Percentiles rank a stretch among this genome's conserved stretches.
Evolutionary conservation across 202 grass and related monocot species (phyloP).

Genomic region (Cymbopogon flexuosus): DNA sequence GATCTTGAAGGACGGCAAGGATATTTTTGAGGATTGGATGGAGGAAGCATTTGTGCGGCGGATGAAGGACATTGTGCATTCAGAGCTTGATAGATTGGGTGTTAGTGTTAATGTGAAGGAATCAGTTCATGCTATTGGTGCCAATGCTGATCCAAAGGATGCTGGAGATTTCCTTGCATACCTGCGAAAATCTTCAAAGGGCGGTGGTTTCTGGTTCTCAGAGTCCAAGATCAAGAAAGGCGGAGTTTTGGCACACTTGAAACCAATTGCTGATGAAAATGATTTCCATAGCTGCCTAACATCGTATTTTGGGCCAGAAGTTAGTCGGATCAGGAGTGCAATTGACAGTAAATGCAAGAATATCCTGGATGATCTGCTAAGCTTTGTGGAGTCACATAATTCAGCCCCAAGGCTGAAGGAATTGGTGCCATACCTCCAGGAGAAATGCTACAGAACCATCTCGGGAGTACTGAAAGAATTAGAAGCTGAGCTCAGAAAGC

Average conservation of each 20-base stretch:
- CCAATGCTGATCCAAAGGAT: slow-evolving; percentile 49
- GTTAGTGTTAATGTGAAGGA: slow-evolving; percentile 56
- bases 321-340: slow-evolving; percentile 76
- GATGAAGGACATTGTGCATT: slow-evolving; percentile 87
- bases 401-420: slow-evolving; percentile 74
- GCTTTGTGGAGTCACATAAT: slow-evolving; percentile 92
- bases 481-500: slow-evolving; percentile 62
- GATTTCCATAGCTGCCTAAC: slow-evolving; percentile 74
- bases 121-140: slow-evolving; percentile 55
- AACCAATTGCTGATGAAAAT: slow-evolving; percentile 84
- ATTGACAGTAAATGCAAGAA: slow-evolving; percentile 81
- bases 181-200: slow-evolving; percentile 48
- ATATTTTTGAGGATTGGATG: slow-evolving; percentile 84
- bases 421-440: slow-evolving; percentile 82
- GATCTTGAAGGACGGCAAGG: slow-evolving; percentile 78
- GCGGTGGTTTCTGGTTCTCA: slow-evolving; percentile 80
- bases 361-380: slow-evolving; percentile 87
- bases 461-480: slow-evolving; percentile 64
- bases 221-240: slow-evolving; percentile 83
- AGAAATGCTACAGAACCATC: slow-evolving; percentile 83
- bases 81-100: slow-evolving; percentile 60
- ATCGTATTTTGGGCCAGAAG: slow-evolving; percentile 74
- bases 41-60: slow-evolving; percentile 72
- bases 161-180: slow-evolving; percentile 53
- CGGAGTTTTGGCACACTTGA: slow-evolving; percentile 71